A percentile compares a stretch with the other conserved stretches of the same genome.
Conservation (phyloP, 768 basidiomycete species). For the Macrolepiota fuliginosa region DNA sequence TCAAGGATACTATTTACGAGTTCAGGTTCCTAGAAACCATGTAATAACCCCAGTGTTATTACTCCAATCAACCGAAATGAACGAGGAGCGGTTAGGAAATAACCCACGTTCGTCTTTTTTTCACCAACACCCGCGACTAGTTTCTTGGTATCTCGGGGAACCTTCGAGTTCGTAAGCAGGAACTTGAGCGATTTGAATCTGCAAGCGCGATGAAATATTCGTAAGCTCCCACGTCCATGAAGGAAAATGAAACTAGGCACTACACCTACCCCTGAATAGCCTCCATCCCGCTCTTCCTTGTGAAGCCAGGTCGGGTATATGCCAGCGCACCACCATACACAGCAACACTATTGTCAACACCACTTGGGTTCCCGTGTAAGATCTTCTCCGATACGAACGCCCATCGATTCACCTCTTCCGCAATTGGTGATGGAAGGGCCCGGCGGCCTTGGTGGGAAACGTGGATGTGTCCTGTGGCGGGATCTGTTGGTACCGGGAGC, state of each 20-base stretch:
- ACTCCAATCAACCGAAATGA: not conserved
- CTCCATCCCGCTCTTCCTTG: conserved; percentile 80
- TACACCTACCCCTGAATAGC: conserved; percentile 73
- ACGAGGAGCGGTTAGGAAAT: not conserved
- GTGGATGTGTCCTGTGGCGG: conserved; percentile 50
- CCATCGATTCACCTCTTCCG: conserved; percentile 87
- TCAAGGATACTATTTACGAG: conserved; percentile 73
- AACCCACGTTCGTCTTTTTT: conserved; percentile 58
- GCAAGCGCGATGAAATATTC: conserved; percentile 15
- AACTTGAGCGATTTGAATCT: conserved; percentile 92
- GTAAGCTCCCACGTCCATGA: not conserved
- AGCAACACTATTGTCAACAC: conserved; percentile 94
- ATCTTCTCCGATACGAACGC: conserved; percentile 96
- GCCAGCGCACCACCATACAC: conserved; percentile 91
- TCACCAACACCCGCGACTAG: conserved; percentile 87
- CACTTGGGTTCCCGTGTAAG: conserved; percentile 94
- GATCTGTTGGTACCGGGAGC: conserved; percentile 45
- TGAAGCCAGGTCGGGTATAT: conserved; percentile 81
- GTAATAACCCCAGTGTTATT: not conserved
- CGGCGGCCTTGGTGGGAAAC: conserved; percentile 64
- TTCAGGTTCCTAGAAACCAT: conserved; percentile 68
- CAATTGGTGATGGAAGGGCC: conserved; percentile 58
- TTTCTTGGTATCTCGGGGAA: conserved; percentile 92
- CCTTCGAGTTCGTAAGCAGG: conserved; percentile 88
- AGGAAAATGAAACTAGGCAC: conserved; percentile 4